Base-by-base conservation (phyloP, 73 alveolate species). In the Blepharisma stoltei region DNA sequence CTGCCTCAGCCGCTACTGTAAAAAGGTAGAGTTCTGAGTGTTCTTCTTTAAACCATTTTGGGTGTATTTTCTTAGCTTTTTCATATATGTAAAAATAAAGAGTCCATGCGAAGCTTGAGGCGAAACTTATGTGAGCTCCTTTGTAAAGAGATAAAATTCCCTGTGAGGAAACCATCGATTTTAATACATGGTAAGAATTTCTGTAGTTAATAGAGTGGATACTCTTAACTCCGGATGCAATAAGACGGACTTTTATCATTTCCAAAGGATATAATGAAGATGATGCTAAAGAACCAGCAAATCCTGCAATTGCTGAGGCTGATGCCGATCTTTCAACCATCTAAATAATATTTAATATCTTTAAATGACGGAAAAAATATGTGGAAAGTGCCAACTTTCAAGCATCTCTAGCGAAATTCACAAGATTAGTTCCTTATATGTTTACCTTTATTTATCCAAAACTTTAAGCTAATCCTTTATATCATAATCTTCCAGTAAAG, bases 1-100 rank as follows among this genome's bases (percentile, higher is more conserved):
- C 79, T 44, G 79, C 79, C 4, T 69, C 79, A 37, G 46, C 11
- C 0, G 79, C 79, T 69, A 43, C 60, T 69, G 27, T 1, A n/a
- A 38, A 7, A 7, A 14, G 11, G 65, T 14, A 69, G 2, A 44
- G 23, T 18, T 69, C 45, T 44, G 79, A 53, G 41, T 69, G 45
- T 5, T 18, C 9, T 69, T 11, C 25, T 23, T 37, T 14, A 9
- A 69, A 9, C 2, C 18, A 20, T 47, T 69, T 25, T 37, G 55
- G n/a, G 45, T 69, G 60, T 9, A n/a, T n/a, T 25, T 23, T 9
- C 45, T 69, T 69, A 7, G 67, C 71, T 5, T 14, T 2, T 18
- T 23, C 25, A 43, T 69, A 69, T 9, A 69, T 69, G 65, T 69
- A 69, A 43, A 69, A 69, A 43, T 69, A 69, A 18, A 69, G 11